These are phyloP conservation scores for Daldinia sp. DNA, from an alignment of 2,329 filamentous ascomycete genomes.

Conservation along the genomic window DNA sequence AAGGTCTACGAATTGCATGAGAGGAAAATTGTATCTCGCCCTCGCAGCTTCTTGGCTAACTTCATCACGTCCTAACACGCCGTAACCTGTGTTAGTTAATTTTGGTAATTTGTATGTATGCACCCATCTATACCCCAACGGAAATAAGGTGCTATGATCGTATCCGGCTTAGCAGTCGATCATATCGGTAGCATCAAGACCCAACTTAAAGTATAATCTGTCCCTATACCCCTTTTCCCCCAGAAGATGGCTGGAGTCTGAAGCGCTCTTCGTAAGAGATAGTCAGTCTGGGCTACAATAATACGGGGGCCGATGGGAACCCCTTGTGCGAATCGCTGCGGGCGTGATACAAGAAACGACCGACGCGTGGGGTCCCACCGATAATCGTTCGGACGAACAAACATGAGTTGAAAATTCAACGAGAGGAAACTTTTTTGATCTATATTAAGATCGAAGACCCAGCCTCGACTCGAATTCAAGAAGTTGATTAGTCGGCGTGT, in stretches of 20 bases:
- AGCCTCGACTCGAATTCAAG: constrained; percentile 2
- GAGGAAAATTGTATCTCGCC: constrained; percentile 3
- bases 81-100: constrained; percentile 13
- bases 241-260: constrained; percentile 32
- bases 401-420: constrained; percentile 39
- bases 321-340: constrained; percentile 38
- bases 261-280: constrained; percentile 44
- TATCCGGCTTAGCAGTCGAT: constrained; percentile 7
- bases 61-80: constrained; percentile 20
- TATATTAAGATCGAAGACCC: constrained; percentile 16
- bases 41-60: constrained; percentile 23
- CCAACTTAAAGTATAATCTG: constrained; percentile 24
- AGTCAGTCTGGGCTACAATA: constrained; percentile 21
- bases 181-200: constrained; percentile 34
- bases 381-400: constrained; percentile 36
- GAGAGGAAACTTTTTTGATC: constrained; percentile 29
- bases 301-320: constrained; percentile 36
- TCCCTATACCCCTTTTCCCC: constrained; percentile 22
- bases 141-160: constrained; percentile 3
- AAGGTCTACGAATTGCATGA: no score
- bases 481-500: constrained; percentile 38
- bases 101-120: constrained; percentile 2
- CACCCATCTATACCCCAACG: background rate
- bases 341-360: constrained; percentile 34
- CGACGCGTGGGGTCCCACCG: constrained; percentile 24